Evolutionary conservation across 2,329 filamentous ascomycete genomes (phyloP), one percentile per base, ranked within the genome.

Genomic region (Ascomycota sp.): DNA sequence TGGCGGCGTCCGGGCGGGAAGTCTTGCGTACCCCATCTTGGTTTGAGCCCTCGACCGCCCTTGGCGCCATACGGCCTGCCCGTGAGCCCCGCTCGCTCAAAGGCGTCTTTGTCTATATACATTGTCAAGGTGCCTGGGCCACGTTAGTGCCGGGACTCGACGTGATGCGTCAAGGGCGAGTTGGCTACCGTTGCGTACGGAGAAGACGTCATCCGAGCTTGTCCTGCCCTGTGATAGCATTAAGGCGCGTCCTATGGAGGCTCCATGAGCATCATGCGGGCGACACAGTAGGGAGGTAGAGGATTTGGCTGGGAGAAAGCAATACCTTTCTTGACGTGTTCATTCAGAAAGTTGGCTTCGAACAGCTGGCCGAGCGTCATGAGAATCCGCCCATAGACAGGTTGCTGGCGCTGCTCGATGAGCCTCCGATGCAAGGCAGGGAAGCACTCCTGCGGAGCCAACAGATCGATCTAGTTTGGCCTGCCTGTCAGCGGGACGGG

Each of bases 291-390:
- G 13, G 9, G n/a, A 5, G 7, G 2, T 13, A 12, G 25, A 11
- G 5, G 7, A 20, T 11, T 19, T 13, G 11, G 7, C 46, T 15
- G n/a, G n/a, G n/a, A n/a, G n/a, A n/a, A n/a, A n/a, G n/a, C n/a
- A n/a, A n/a, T 54, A 79, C 79, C 78, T 35, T 63, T 65, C 50
- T 92, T 92, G 39, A 95, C 74, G 45, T 91, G 85, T 26, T 72
- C 61, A n/a, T 68, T 75, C 43, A 93, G 83, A 42, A 94, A 92
- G 0, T 73, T 66, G 1, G 69, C 68, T 22, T 76, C 63, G 1
- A 95, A 47, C 5, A 95, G 46, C 34, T 81, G 71, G 7, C 63
- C 63, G 8, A 93, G 60, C 4, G 69, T 68, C 65, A 92, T 73
- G 39, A 69, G 66, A 3, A 92, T 69, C 35, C 69, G 65, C 21